Conservation (phyloP, 148 eudicot genomes). For the Limonium bicolor region DNA sequence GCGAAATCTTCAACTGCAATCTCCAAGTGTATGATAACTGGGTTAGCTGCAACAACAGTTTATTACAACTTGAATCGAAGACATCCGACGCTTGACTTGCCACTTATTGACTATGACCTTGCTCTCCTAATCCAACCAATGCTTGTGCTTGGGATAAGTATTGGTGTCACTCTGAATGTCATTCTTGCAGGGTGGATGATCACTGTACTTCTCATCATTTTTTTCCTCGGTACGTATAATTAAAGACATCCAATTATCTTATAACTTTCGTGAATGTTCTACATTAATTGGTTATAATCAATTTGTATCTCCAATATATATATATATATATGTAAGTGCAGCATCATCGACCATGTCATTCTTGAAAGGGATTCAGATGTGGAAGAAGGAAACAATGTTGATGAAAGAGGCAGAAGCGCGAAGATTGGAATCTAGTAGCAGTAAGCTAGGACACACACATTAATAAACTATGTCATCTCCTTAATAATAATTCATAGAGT, state of each 20-base stretch:
- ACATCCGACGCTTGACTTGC: slow-evolving; percentile 1
- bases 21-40: slow-evolving; percentile 1
- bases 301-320: not conserved
- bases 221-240: not conserved
- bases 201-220: not conserved
- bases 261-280: too few species aligned
- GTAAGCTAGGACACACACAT: slow-evolving; percentile 6
- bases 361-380: slow-evolving; percentile 50
- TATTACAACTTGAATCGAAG: not conserved
- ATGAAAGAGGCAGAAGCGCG: slow-evolving; percentile 51
- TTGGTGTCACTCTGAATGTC: slow-evolving; percentile 13
- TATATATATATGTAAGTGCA: slow-evolving; percentile 7
- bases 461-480: too few species aligned
- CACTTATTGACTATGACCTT: not conserved
- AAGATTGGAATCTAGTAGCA: slow-evolving; percentile 13
- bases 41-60: not conserved
- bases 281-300: too few species aligned
- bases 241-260: not conserved
- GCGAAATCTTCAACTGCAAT: slow-evolving; percentile 1
- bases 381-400: slow-evolving; percentile 61
- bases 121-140: not conserved
- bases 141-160: slow-evolving; percentile 31
- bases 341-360: slow-evolving; percentile 47
- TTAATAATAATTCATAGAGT: too few species aligned
- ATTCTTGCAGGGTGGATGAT: not conserved